Evolutionary conservation across 495 filamentous ascomycete genomes (phyloP).

Genomic region (Chaetomium tenue): DNA sequence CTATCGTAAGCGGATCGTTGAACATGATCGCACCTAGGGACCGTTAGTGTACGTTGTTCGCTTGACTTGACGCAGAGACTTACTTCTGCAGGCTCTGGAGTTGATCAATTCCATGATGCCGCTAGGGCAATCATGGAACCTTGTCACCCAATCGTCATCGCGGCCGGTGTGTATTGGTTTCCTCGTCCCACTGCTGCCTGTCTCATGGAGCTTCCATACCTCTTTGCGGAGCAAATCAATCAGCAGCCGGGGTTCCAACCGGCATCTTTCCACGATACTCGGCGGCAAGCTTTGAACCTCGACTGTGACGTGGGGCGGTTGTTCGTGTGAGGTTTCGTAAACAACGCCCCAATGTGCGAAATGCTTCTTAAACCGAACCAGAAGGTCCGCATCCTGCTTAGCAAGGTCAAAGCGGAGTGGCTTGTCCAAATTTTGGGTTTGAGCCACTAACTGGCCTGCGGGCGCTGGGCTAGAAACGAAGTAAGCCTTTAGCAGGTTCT

Average conservation of each 20-base stretch:
- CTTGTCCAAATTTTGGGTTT: conserved; percentile 41
- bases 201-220: conserved; percentile 55
- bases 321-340: conserved; percentile 45
- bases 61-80: conserved; percentile 16
- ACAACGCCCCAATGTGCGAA: conserved; percentile 72
- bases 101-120: conserved; percentile 86
- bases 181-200: background rate
- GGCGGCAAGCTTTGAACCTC: conserved; percentile 61
- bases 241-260: conserved; percentile 64
- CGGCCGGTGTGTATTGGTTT: no score
- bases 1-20: conserved; percentile 68
- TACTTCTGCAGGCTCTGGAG: conserved; percentile 80
- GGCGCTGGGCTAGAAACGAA: conserved; percentile 24
- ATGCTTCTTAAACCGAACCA: conserved; percentile 51
- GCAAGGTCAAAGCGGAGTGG: conserved; percentile 63
- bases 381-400: conserved; percentile 54
- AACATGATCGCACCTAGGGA: conserved; percentile 82
- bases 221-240: conserved; percentile 72
- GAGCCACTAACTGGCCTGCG: conserved; percentile 13
- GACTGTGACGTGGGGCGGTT: conserved; percentile 33
- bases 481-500: conserved; percentile 56
- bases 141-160: conserved; percentile 51
- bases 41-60: conserved; percentile 1
- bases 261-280: conserved; percentile 72
- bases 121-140: conserved; percentile 65